A percentile compares a stretch with the other conserved stretches of the same genome.
phyloP scores from a whole-genome alignment of 1,139 yeast genomes.

The Kodamaea sp. region DNA sequence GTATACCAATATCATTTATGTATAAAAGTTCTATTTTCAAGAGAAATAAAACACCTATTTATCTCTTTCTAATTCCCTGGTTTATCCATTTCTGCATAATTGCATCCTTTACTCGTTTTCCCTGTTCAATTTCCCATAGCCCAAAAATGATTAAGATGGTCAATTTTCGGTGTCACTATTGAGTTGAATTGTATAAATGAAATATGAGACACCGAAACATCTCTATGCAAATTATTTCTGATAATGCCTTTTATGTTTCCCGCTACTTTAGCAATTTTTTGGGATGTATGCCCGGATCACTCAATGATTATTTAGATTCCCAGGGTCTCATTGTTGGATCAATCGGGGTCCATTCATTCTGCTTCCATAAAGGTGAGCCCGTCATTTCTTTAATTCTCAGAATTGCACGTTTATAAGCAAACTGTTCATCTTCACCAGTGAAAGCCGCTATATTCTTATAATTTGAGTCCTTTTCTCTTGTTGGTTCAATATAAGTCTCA shows the following conservation, averaged over 20 bases:
- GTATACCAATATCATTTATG: too few species aligned
- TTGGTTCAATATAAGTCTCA: constrained; percentile 31
- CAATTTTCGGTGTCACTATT: constrained; percentile 46
- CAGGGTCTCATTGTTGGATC: constrained; percentile 56
- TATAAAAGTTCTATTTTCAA: too few species aligned
- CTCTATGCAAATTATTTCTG: constrained; percentile 17
- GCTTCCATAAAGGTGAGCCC: constrained; percentile 48
- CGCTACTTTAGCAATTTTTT: not conserved
- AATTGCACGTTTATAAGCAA: constrained; percentile 71
- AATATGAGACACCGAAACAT: constrained; percentile 21
- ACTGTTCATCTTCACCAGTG: constrained; percentile 75
- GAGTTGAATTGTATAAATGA: constrained; percentile 30
- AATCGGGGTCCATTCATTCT: constrained; percentile 53
- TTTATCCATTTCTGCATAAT: constrained; percentile 51
- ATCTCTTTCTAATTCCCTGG: constrained; percentile 11
- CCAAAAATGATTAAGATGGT: constrained; percentile 55
- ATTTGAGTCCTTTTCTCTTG: constrained; percentile 20
- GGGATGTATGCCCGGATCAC: not conserved
- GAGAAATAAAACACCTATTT: too few species aligned
- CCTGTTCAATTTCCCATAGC: constrained; percentile 53
- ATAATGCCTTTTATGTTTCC: not conserved
- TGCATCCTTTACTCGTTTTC: constrained; percentile 46
- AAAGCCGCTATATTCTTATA: constrained; percentile 54
- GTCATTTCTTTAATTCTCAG: constrained; percentile 69
- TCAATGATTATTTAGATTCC: constrained; percentile 32